Conservation (phyloP, 2,329 filamentous ascomycete genomes). For the Aspergillus fischeri region DNA sequence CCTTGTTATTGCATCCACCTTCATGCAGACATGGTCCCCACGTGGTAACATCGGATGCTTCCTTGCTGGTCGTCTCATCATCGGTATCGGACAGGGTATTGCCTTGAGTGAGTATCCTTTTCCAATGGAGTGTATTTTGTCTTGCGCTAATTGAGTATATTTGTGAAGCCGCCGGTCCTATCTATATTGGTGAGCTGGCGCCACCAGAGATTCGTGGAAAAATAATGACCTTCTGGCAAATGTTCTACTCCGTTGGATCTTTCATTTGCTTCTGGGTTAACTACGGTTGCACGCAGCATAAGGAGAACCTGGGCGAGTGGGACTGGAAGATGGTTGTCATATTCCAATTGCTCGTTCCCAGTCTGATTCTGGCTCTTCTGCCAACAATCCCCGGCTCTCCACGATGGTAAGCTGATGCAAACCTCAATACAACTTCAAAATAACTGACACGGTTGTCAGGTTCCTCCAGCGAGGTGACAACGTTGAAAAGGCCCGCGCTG, state of each 20-base stretch:
- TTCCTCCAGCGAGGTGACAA: constrained; percentile 57
- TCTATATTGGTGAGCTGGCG: constrained; percentile 67
- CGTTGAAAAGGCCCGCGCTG: constrained; percentile 56
- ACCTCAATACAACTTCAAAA: not conserved
- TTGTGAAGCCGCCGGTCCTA: constrained; percentile 56
- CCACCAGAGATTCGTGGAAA: constrained; percentile 61
- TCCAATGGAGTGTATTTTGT: not conserved
- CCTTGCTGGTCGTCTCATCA: constrained; percentile 64
- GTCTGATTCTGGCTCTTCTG: constrained; percentile 57
- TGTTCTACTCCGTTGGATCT: constrained; percentile 62
- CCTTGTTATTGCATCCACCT: constrained; percentile 63
- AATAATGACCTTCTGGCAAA: constrained; percentile 68
- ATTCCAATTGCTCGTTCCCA: constrained; percentile 66
- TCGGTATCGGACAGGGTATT: constrained; percentile 67
- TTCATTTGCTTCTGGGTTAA: constrained; percentile 66
- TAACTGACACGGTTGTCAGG: constrained; percentile 11
- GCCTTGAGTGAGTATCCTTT: constrained; percentile 50
- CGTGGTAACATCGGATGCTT: constrained; percentile 60
- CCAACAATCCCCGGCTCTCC: constrained; percentile 66
- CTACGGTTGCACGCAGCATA: constrained; percentile 58
- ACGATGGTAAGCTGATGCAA: constrained; percentile 51
- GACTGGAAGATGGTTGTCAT: constrained; percentile 71
- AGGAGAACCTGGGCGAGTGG: constrained; percentile 59
- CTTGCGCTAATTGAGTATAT: not conserved
- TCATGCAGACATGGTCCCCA: constrained; percentile 65